A percentile compares a stretch with the other conserved stretches of the same genome.
These are phyloP conservation scores for Plasmodium falciparum DNA, from an alignment of 169 alveolate species.

Conservation along the genomic window DNA sequence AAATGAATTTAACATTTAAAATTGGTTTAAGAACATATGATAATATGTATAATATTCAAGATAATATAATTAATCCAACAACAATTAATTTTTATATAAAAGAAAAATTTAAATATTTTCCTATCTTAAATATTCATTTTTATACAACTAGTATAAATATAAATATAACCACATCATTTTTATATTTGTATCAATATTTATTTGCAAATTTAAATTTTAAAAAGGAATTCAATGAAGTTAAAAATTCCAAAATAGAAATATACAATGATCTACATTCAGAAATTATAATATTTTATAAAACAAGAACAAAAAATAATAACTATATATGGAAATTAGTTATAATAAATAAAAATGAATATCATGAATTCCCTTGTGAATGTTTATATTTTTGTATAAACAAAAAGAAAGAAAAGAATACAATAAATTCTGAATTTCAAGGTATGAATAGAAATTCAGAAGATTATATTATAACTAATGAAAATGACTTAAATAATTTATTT, in stretches of 20 bases:
- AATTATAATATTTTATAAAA: constrained; percentile 62
- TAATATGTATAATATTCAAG: constrained; percentile 74
- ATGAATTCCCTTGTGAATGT: constrained; percentile 68
- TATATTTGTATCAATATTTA: constrained; percentile 47
- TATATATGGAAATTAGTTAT: constrained; percentile 55
- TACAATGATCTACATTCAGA: constrained; percentile 70
- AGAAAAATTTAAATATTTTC: constrained; percentile 56
- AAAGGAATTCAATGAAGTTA: constrained; percentile 55
- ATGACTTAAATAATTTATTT: constrained; percentile 54
- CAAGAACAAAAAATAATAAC: constrained; percentile 67
- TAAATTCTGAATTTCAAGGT: constrained; percentile 24
- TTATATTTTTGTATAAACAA: constrained; percentile 67
- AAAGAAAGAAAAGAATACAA: constrained; percentile 38
- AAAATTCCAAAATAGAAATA: constrained; percentile 60
- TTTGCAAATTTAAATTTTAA: constrained; percentile 42
- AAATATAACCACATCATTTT: constrained; percentile 61
- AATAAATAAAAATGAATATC: constrained; percentile 60
- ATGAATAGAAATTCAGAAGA: constrained; percentile 36
- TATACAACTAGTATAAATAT: constrained; percentile 52
- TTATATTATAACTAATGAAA: constrained; percentile 54
- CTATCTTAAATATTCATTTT: constrained; percentile 27
- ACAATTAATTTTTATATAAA: constrained; percentile 32
- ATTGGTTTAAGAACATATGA: constrained; percentile 56
- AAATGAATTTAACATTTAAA: constrained; percentile 39
- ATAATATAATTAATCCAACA: constrained; percentile 53